phyloP scores from a whole-genome alignment of 805 yeast genomes.

The Blastobotrys peoriensis region DNA sequence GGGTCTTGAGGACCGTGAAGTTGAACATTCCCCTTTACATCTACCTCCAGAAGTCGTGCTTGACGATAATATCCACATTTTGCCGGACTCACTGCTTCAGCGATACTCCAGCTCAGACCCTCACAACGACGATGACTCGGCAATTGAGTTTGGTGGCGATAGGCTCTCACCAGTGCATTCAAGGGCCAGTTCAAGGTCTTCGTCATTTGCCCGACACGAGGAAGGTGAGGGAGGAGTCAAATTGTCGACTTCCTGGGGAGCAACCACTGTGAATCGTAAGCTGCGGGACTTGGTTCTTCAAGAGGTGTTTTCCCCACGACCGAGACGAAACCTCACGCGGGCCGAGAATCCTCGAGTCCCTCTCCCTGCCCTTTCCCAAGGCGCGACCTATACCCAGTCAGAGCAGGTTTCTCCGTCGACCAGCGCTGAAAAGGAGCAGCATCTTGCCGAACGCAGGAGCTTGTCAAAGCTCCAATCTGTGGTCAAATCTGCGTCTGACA shows the following conservation, averaged over 20 bases:
- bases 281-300: conserved; percentile 63
- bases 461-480: background rate
- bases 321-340: conserved; percentile 6
- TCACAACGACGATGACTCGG: conserved; percentile 22
- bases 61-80: conserved; percentile 87
- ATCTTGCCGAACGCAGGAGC: background rate
- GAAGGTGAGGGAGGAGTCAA: background rate
- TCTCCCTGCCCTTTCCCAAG: background rate
- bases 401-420: background rate
- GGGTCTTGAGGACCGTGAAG: background rate
- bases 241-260: conserved; percentile 35
- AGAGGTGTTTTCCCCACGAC: conserved; percentile 61
- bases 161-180: conserved; percentile 3
- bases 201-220: background rate
- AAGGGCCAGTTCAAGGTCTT: background rate
- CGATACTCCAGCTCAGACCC: conserved; percentile 48
- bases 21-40: background rate
- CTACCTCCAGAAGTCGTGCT: conserved; percentile 70
- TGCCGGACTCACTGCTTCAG: conserved; percentile 73
- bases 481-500: background rate
- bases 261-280: conserved; percentile 66
- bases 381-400: background rate
- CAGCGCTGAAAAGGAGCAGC: background rate
- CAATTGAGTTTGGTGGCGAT: background rate
- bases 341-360: conserved; percentile 1